Evolutionary conservation across 345 rosid genomes (phyloP).

Genomic region (Pseudoturritis turrita): DNA sequence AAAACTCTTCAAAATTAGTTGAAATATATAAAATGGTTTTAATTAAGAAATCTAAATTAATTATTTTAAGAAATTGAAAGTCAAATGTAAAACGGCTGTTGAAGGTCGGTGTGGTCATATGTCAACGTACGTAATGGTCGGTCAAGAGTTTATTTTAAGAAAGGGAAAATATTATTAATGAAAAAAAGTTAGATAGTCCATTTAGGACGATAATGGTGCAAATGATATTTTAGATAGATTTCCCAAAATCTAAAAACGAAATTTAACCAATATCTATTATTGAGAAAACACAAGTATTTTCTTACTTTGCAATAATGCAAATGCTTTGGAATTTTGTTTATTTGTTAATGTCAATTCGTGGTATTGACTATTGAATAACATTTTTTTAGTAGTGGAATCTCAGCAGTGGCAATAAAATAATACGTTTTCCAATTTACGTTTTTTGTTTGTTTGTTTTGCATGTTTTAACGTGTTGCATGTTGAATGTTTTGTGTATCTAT

Average conservation of each 20-base stretch:
- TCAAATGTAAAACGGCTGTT: background rate
- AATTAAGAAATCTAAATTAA: background rate
- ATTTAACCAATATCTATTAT: background rate
- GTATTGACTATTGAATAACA: too few relatives aligned
- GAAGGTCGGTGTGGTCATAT: conserved; percentile 11
- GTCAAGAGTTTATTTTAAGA: conserved; percentile 16
- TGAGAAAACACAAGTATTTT: background rate
- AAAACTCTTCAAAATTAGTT: background rate
- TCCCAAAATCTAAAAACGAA: background rate
- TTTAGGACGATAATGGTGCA: background rate
- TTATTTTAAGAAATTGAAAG: background rate
- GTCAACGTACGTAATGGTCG: conserved; percentile 18
- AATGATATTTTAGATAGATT: background rate
- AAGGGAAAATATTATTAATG: background rate
- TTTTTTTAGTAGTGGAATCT: too few relatives aligned
- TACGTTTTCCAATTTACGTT: too few relatives aligned
- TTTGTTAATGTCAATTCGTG: too few relatives aligned
- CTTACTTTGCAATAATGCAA: background rate
- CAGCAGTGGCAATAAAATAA: too few relatives aligned
- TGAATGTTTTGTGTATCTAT: too few relatives aligned
- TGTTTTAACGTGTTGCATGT: too few relatives aligned
- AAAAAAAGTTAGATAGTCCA: background rate
- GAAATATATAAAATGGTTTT: background rate
- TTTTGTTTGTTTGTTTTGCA: too few relatives aligned
- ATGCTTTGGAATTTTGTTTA: too few relatives aligned